Conservation (phyloP, 2,329 filamentous ascomycete genomes). For the Paracorniculantispora psalliotae region DNA sequence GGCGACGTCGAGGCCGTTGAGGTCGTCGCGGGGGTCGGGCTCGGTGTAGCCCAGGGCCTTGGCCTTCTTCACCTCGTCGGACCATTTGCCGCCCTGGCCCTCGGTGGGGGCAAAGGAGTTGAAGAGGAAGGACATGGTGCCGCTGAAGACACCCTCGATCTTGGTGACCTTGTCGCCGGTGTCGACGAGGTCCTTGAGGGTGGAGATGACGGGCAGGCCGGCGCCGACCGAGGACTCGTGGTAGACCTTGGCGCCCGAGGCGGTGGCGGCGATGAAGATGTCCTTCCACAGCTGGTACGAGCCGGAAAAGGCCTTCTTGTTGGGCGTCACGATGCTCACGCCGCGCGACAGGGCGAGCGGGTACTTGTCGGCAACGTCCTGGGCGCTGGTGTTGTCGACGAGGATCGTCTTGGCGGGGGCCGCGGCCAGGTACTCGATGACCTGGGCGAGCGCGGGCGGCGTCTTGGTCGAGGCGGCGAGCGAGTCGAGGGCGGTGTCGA, state of each 20-base stretch:
- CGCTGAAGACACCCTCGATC: slow-evolving; percentile 96
- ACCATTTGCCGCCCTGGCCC: slow-evolving; percentile 74
- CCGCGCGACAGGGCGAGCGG: slow-evolving; percentile 74
- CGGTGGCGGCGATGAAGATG: slow-evolving; percentile 71
- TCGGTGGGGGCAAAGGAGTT: slow-evolving; percentile 88
- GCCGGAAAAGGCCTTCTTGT: slow-evolving; percentile 96
- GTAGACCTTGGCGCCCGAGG: slow-evolving; percentile 76
- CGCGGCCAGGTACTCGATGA: slow-evolving; percentile 71
- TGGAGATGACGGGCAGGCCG: slow-evolving; percentile 88
- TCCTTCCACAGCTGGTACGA: slow-evolving; percentile 76
- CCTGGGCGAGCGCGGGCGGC: slow-evolving; percentile 62
- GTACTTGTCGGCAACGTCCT: slow-evolving; percentile 78
- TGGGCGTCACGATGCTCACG: slow-evolving; percentile 89
- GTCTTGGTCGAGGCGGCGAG: slow-evolving; percentile 60
- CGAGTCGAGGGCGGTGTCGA: slow-evolving; percentile 55
- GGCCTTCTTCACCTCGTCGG: slow-evolving; percentile 83
- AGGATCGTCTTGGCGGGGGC: slow-evolving; percentile 76
- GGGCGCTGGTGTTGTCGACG: slow-evolving; percentile 93
- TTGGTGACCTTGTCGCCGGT: slow-evolving; percentile 88
- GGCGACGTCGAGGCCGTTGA: slow-evolving; percentile 88
- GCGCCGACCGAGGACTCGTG: slow-evolving; percentile 95
- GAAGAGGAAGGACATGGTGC: slow-evolving; percentile 97
- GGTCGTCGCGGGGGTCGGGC: slow-evolving; percentile 78
- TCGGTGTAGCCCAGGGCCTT: slow-evolving; percentile 92
- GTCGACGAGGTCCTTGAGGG: slow-evolving; percentile 86